phyloP scores from a whole-genome alignment of 805 yeast species.

The Candida nitratophila region DNA sequence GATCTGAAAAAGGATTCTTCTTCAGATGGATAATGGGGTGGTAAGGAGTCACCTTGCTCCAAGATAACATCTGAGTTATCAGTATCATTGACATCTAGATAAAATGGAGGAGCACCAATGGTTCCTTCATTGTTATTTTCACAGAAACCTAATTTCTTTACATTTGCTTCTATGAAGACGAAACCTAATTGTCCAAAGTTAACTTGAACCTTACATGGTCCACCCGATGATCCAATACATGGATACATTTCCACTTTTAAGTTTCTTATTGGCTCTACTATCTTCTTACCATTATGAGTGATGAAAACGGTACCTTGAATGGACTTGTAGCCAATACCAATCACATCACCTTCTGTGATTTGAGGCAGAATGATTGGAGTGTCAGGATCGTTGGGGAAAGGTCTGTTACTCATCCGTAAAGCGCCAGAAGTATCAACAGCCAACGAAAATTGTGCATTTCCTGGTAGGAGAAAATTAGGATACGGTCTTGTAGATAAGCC shows the following conservation, averaged over 20 bases:
- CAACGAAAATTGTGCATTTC: slow-evolving; percentile 60
- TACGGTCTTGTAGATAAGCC: slow-evolving; percentile 70
- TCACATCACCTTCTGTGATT: slow-evolving; percentile 43
- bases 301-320: slow-evolving; percentile 42
- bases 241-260: slow-evolving; percentile 45
- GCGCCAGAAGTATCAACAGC: slow-evolving; percentile 72
- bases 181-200: slow-evolving; percentile 86
- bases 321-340: slow-evolving; percentile 48
- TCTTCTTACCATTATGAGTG: slow-evolving; percentile 49
- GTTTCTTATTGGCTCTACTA: slow-evolving; percentile 43
- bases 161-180: slow-evolving; percentile 85
- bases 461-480: slow-evolving; percentile 72
- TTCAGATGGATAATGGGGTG: slow-evolving; percentile 62
- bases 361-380: slow-evolving; percentile 41
- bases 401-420: slow-evolving; percentile 52
- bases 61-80: slow-evolving; percentile 41
- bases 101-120: slow-evolving; percentile 32
- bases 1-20: slow-evolving; percentile 56
- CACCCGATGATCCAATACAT: slow-evolving; percentile 44
- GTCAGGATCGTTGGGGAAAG: slow-evolving; percentile 43
- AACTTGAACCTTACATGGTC: slow-evolving; percentile 44
- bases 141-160: slow-evolving; percentile 49
- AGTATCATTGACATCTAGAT: slow-evolving; percentile 19
- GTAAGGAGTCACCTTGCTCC: slow-evolving; percentile 67
- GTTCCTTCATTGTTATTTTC: slow-evolving; percentile 36